Base-by-base conservation (phyloP, 2,329 filamentous ascomycete genomes). In the Exophiala spinifera region DNA sequence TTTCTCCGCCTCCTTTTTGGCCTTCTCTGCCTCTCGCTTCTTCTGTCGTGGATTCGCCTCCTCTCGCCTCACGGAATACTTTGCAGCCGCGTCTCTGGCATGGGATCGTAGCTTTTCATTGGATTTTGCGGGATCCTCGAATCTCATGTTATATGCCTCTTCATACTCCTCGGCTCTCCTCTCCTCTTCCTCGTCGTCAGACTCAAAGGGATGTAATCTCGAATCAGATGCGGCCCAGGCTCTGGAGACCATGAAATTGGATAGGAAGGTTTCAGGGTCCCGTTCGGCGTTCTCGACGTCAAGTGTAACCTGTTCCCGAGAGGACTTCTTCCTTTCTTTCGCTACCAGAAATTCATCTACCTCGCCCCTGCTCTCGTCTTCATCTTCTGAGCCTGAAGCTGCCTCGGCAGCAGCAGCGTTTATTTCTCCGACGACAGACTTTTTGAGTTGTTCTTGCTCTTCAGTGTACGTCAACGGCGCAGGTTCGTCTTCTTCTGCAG, bases 71-170 rank as follows among this genome's bases (percentile, higher is more conserved):
- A 96, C 91, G 0, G 91, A 94, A 62, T 88, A 87, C 59, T 87
- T 85, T 36, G 86, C 86, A 34, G 88, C 86, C 15, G 90, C 80
- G 68, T 95, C 90, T 83, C 92, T 87, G 52, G 92, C 87, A 73
- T 96, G 95, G 4, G 91, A 90, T 66, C 87, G 85, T 28, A 99
- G 77, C 46, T 88, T 85, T 72, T 96, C 90, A 67, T 96, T 96
- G 64, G 89, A 85, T 67, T 89, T 91, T 56, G 81, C 81, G 0
- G 94, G 91, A 65, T 97, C 89, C 69, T 99, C 94, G 66, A 99
- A 99, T 31, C 94, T 87, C 73, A 96, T 75, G 74, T 99, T 99
- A 75, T 96, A 99, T 3, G 91, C 91, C 61, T 88, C 81, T 73
- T 99, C 94, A 66, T 92, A 95, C 57, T 87, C 84, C 42, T 97